Evolutionary conservation across 345 rosid species (phyloP).

Genomic region (Populus tremula): DNA sequence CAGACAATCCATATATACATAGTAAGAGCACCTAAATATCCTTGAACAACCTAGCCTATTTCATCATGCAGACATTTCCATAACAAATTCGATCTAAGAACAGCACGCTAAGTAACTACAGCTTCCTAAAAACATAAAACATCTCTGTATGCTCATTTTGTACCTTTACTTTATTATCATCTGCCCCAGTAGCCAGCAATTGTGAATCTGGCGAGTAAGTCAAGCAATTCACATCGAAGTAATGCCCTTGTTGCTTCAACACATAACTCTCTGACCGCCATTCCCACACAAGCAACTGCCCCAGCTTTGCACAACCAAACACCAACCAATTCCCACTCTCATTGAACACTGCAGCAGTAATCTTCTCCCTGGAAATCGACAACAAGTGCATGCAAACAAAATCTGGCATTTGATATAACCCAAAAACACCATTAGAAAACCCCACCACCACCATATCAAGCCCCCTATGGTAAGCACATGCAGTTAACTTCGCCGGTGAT

Average conservation of each 20-base stretch:
- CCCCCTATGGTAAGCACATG: slow-evolving; percentile 78
- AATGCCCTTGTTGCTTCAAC: slow-evolving; percentile 98
- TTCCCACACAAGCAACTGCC: slow-evolving; percentile 97
- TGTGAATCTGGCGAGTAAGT: slow-evolving; percentile 94
- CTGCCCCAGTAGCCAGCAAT: slow-evolving; percentile 92
- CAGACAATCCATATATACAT: background rate
- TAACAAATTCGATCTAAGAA: background rate
- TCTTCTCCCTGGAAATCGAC: slow-evolving; percentile 82
- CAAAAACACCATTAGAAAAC: slow-evolving; percentile 85
- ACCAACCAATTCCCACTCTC: slow-evolving; percentile 91
- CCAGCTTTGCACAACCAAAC: slow-evolving; percentile 88
- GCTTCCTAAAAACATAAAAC: background rate
- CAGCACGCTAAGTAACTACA: background rate
- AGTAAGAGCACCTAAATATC: background rate
- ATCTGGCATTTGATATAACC: slow-evolving; percentile 95
- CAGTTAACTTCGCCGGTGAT: slow-evolving; percentile 58
- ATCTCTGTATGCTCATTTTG: background rate
- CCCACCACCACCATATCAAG: slow-evolving; percentile 87
- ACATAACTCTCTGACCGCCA: slow-evolving; percentile 94
- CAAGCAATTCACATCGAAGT: slow-evolving; percentile 82
- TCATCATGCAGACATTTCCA: background rate
- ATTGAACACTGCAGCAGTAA: slow-evolving; percentile 81
- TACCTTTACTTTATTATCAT: slow-evolving; percentile 99
- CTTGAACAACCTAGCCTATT: background rate
- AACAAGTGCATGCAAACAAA: slow-evolving; percentile 80